Evolutionary conservation across 306 rosid genomes (phyloP).

Genomic region (Cucumis hystrix): DNA sequence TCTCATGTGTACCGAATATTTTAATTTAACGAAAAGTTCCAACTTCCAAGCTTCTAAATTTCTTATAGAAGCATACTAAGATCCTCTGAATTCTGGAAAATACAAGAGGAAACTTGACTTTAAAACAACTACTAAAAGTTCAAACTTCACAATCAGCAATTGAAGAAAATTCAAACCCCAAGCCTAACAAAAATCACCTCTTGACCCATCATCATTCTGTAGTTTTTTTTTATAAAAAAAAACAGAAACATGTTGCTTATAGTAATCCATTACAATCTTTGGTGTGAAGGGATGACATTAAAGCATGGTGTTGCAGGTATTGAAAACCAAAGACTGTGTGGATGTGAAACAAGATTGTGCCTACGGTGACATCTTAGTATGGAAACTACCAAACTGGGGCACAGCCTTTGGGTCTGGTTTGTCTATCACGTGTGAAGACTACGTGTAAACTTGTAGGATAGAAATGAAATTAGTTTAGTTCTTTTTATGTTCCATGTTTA

Average conservation of each 20-base stretch:
- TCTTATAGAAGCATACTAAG: background rate
- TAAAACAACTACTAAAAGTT: background rate
- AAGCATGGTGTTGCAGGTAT: slow-evolving; percentile 39
- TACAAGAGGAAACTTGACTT: background rate
- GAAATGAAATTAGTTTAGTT: background rate
- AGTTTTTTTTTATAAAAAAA: too few species aligned
- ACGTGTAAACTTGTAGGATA: background rate
- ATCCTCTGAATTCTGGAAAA: background rate
- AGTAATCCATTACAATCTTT: background rate
- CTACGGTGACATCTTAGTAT: slow-evolving; percentile 40
- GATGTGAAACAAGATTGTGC: slow-evolving; percentile 48
- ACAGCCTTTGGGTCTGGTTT: slow-evolving; percentile 18
- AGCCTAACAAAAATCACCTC: background rate
- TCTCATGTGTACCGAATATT: background rate
- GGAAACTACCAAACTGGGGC: slow-evolving; percentile 37
- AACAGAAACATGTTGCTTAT: background rate
- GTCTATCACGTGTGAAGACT: background rate
- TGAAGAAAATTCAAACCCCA: background rate
- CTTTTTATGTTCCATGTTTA: background rate
- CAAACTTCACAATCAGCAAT: background rate
- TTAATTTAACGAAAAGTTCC: background rate
- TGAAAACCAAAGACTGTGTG: slow-evolving; percentile 49
- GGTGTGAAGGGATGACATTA: background rate
- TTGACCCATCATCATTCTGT: too few species aligned
- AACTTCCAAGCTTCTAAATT: background rate